Percentiles rank a stretch among this genome's conserved stretches.
Evolutionary conservation across 2,329 filamentous ascomycete species (phyloP).

Genomic region (Uncinocarpus reesii): DNA sequence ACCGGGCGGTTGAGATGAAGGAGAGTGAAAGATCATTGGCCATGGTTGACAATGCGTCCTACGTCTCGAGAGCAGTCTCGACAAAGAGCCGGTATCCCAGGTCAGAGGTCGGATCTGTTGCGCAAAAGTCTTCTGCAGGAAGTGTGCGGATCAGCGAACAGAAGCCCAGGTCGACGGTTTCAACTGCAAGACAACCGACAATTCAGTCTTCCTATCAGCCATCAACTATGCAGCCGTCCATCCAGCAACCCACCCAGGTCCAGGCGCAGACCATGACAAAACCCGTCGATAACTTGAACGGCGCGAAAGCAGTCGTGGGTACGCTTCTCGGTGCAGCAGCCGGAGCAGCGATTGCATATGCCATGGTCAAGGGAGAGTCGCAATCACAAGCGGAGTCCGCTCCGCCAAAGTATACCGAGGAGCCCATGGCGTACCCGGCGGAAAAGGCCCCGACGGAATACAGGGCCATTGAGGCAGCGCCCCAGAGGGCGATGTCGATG

Average conservation of each 20-base stretch:
- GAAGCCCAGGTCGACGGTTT: slow-evolving; percentile 15
- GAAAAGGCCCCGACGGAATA: slow-evolving; percentile 21
- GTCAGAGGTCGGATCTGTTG: slow-evolving; percentile 24
- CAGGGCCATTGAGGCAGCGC: slow-evolving; percentile 28
- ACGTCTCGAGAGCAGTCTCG: slow-evolving; percentile 28
- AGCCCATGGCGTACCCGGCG: slow-evolving; percentile 7
- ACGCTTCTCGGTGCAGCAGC: slow-evolving; percentile 70
- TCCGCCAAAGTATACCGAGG: slow-evolving; percentile 21
- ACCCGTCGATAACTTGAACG: slow-evolving; percentile 22
- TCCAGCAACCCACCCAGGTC: slow-evolving; percentile 23
- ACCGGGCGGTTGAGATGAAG: slow-evolving; percentile 20
- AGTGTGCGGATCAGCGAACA: slow-evolving; percentile 14
- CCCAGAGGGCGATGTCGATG: slow-evolving; percentile 23
- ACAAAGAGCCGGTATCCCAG: slow-evolving; percentile 21
- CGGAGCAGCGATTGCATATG: slow-evolving; percentile 66
- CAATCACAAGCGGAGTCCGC: slow-evolving; percentile 18
- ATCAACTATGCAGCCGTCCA: slow-evolving; percentile 13
- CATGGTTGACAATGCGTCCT: slow-evolving; percentile 31
- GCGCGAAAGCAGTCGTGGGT: slow-evolving; percentile 57
- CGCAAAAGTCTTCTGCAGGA: slow-evolving; percentile 15
- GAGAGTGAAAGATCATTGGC: slow-evolving; percentile 24
- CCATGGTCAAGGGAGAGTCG: slow-evolving; percentile 46
- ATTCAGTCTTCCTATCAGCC: slow-evolving; percentile 15
- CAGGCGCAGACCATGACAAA: slow-evolving; percentile 27
- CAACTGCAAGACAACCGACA: background rate